A percentile compares a stretch with the other conserved stretches of the same genome.
These are phyloP conservation scores for Elongisporangium prolatum DNA, from an alignment of 352 stramenopile genomes.

Conservation along the genomic window DNA sequence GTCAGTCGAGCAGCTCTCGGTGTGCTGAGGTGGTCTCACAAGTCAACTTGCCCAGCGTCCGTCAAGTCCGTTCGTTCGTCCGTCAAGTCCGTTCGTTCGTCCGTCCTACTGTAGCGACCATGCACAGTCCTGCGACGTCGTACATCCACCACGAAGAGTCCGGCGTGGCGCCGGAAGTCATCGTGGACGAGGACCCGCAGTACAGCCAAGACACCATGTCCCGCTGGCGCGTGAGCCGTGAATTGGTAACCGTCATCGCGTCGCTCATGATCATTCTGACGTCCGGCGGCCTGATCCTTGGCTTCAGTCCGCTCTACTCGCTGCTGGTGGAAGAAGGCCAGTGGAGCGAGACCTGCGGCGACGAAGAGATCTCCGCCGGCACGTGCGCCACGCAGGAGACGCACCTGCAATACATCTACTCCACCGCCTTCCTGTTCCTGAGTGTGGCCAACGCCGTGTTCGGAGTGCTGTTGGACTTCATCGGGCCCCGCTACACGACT, in stretches of 20 bases:
- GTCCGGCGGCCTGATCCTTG: conserved; percentile 37
- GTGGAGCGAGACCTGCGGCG: conserved; percentile 34
- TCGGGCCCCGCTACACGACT: conserved; percentile 29
- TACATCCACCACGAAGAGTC: no score
- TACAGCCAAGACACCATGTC: conserved; percentile 22
- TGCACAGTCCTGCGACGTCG: no score
- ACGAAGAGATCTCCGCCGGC: conserved; percentile 16
- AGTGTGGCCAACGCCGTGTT: conserved; percentile 44
- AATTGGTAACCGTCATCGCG: conserved; percentile 16
- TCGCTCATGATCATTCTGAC: conserved; percentile 25
- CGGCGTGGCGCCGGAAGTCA: no score
- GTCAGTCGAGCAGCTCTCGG: no score
- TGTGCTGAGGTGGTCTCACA: no score
- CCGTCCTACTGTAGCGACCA: no score
- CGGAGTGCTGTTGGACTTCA: conserved; percentile 35
- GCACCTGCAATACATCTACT: conserved; percentile 49
- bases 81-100: no score
- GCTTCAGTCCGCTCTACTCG: conserved; percentile 49
- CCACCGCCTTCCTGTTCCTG: conserved; percentile 38
- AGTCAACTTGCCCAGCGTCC: no score
- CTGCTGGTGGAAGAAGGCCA: conserved; percentile 34
- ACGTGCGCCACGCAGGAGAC: conserved; percentile 41
- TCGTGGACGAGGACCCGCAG: no score
- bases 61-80: no score
- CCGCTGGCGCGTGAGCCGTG: conserved; percentile 17